Conservation (phyloP, 768 basidiomycete species). For the Xanthoconium stramineum region DNA sequence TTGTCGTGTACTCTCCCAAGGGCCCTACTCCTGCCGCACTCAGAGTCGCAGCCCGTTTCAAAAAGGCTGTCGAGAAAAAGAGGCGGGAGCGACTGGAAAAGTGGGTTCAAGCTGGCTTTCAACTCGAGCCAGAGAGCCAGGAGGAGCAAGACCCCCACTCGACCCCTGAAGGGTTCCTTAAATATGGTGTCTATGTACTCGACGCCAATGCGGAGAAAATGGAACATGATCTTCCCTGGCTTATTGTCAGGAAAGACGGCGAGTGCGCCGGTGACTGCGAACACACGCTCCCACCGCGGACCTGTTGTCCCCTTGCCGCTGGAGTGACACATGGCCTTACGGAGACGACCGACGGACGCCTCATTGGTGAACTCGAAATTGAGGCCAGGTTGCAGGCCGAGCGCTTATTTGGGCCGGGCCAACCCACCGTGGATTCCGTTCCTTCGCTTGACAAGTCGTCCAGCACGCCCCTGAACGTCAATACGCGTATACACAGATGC, state of each 20-base stretch:
- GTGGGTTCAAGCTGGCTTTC: constrained; percentile 20
- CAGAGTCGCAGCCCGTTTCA: constrained; percentile 63
- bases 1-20: constrained; percentile 80
- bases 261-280: constrained; percentile 24
- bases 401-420: background rate
- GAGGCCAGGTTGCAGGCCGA: constrained; percentile 12
- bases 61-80: constrained; percentile 58
- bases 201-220: constrained; percentile 26
- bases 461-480: background rate
- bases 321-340: constrained; percentile 24
- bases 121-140: background rate
- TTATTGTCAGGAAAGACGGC: constrained; percentile 27
- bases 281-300: background rate
- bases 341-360: constrained; percentile 30
- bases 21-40: constrained; percentile 55
- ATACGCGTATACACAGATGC: constrained; percentile 24
- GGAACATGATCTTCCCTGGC: constrained; percentile 29
- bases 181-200: constrained; percentile 32
- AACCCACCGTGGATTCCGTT: background rate
- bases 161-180: constrained; percentile 27
- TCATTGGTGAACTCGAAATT: constrained; percentile 22
- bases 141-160: constrained; percentile 20
- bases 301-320: background rate
- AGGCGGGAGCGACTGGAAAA: constrained; percentile 42
- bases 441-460: background rate